Percentiles rank a stretch among this genome's conserved stretches.
phyloP scores from a whole-genome alignment of 1,284 basidiomycete species.

The Austroboletus niveus region DNA sequence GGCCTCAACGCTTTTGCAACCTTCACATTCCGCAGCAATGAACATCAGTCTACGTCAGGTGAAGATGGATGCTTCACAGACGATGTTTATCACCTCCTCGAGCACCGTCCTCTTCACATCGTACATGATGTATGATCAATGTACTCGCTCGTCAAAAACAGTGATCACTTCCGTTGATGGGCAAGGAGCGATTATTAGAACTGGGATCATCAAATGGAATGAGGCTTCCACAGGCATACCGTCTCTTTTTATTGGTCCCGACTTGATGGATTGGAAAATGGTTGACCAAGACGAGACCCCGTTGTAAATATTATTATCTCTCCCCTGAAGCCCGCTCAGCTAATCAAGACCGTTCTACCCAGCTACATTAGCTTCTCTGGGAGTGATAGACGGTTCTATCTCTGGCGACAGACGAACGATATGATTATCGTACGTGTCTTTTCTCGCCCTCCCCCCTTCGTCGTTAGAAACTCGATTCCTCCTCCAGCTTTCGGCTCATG shows the following conservation, averaged over 20 bases:
- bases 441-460: neutral
- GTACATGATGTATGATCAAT: neutral
- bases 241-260: neutral
- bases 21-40: constrained; percentile 1
- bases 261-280: constrained; percentile 5
- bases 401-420: constrained; percentile 4
- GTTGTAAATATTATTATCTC: constrained; percentile 4
- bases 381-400: constrained; percentile 12
- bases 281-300: neutral
- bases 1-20: neutral
- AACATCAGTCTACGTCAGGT: constrained; percentile 21
- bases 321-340: neutral
- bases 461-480: neutral
- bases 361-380: constrained; percentile 10
- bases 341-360: neutral
- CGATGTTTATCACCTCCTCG: constrained; percentile 18
- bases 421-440: constrained; percentile 5
- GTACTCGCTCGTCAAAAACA: constrained; percentile 1
- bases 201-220: constrained; percentile 20
- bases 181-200: constrained; percentile 6
- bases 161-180: constrained; percentile 14
- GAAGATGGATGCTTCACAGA: constrained; percentile 9
- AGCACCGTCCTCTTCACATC: constrained; percentile 17
- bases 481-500: constrained; percentile 5
- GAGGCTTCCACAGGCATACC: neutral